phyloP scores from a whole-genome alignment of 495 filamentous ascomycete species.

The Trichoderma gamsii region DNA sequence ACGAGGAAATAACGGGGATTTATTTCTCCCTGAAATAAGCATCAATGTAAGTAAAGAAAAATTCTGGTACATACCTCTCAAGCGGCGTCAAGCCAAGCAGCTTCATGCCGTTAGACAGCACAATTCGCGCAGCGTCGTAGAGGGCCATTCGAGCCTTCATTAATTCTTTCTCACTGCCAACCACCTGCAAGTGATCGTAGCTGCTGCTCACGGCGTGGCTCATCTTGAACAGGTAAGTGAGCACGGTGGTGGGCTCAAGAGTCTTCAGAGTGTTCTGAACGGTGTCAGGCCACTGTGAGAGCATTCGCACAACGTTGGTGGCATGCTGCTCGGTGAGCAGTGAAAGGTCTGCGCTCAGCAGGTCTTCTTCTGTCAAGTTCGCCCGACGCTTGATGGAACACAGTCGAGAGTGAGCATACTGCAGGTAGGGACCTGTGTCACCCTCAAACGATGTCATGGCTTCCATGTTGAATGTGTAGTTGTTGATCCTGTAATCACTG shows the following conservation, averaged over 20 bases:
- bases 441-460: constrained; percentile 66
- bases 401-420: constrained; percentile 62
- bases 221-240: constrained; percentile 85
- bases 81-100: constrained; percentile 75
- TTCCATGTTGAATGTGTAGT: constrained; percentile 58
- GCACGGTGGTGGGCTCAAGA: constrained; percentile 58
- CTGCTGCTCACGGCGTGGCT: constrained; percentile 76
- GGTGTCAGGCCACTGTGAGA: constrained; percentile 61
- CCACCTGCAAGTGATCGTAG: constrained; percentile 75
- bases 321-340: constrained; percentile 56
- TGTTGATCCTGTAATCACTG: constrained; percentile 44
- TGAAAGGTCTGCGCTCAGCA: constrained; percentile 50
- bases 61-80: constrained; percentile 37
- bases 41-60: not conserved
- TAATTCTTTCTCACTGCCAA: constrained; percentile 63
- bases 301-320: constrained; percentile 51
- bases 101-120: constrained; percentile 78
- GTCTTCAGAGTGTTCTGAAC: constrained; percentile 58
- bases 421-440: constrained; percentile 63
- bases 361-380: constrained; percentile 44
- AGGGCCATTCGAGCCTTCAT: constrained; percentile 76
- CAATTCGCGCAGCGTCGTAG: constrained; percentile 71
- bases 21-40: not conserved
- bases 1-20: not conserved
- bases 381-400: constrained; percentile 55